These are phyloP conservation scores for Byssoonygena ceratinophila DNA, from an alignment of 2,329 filamentous ascomycete genomes.

Conservation along the genomic window DNA sequence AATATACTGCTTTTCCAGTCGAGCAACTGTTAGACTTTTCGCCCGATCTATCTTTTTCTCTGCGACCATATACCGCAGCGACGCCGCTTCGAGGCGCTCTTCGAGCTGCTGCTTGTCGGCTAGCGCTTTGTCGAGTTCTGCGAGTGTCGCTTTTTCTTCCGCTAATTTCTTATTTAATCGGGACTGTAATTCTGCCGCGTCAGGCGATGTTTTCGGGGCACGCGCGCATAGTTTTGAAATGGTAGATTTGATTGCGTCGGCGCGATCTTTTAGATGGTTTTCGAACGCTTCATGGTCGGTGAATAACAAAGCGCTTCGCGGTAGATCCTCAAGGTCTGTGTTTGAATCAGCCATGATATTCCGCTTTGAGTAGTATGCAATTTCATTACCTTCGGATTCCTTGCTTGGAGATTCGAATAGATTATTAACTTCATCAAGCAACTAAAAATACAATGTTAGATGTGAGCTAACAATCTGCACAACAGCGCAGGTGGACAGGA, in stretches of 20 bases:
- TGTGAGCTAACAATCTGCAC: background rate
- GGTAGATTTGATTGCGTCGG: conserved; percentile 62
- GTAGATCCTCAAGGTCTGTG: conserved; percentile 19
- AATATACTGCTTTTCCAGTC: conserved; percentile 80
- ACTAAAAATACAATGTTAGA: conserved; percentile 20
- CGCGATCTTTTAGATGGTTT: conserved; percentile 65
- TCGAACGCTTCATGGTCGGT: conserved; percentile 55
- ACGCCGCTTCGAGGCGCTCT: conserved; percentile 77
- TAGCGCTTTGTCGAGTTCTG: conserved; percentile 63
- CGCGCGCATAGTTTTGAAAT: conserved; percentile 57
- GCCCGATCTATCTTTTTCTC: conserved; percentile 88
- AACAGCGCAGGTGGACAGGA: background rate
- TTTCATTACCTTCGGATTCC: conserved; percentile 15
- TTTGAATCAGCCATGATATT: background rate
- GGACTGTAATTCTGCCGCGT: conserved; percentile 61
- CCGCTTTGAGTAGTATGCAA: background rate
- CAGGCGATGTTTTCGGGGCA: conserved; percentile 44
- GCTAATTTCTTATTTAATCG: conserved; percentile 67
- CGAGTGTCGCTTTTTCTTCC: conserved; percentile 67
- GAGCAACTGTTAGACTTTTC: conserved; percentile 80
- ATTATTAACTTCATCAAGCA: conserved; percentile 40
- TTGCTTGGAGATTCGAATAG: conserved; percentile 27
- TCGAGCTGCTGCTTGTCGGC: conserved; percentile 75
- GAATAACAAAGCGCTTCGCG: conserved; percentile 47
- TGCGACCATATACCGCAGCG: conserved; percentile 82